A percentile compares a stretch with the other conserved stretches of the same genome.
These are phyloP conservation scores for Lumnitzera littorea DNA, from an alignment of 345 rosid species.

Conservation along the genomic window DNA sequence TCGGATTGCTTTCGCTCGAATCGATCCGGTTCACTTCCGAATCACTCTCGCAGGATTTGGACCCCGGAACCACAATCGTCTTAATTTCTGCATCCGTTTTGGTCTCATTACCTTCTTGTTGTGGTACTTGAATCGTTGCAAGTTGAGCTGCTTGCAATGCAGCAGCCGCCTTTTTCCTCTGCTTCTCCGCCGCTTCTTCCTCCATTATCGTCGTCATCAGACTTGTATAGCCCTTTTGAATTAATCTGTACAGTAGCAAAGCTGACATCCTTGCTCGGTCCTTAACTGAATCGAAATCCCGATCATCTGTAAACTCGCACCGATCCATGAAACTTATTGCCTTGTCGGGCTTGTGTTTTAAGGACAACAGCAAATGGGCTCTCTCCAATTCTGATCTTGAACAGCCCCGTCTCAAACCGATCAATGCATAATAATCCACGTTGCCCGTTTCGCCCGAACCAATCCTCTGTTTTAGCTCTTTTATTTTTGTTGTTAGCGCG, in stretches of 20 bases:
- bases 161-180: slow-evolving; percentile 42
- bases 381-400: slow-evolving; percentile 81
- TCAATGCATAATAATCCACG: slow-evolving; percentile 77
- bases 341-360: slow-evolving; percentile 83
- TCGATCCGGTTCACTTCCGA: slow-evolving; percentile 12
- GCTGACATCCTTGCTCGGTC: slow-evolving; percentile 84
- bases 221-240: slow-evolving; percentile 71
- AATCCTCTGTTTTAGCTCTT: slow-evolving; percentile 59
- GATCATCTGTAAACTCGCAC: slow-evolving; percentile 65
- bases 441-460: slow-evolving; percentile 73
- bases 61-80: not conserved
- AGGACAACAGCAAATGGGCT: slow-evolving; percentile 65
- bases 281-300: slow-evolving; percentile 60
- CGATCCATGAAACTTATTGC: slow-evolving; percentile 63
- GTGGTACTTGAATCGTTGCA: slow-evolving; percentile 41
- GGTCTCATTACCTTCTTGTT: slow-evolving; percentile 14
- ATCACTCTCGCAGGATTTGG: not conserved
- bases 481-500: slow-evolving; percentile 52
- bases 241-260: slow-evolving; percentile 66
- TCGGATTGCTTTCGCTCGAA: slow-evolving; percentile 15
- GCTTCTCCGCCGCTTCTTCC: slow-evolving; percentile 61
- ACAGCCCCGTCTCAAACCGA: slow-evolving; percentile 82
- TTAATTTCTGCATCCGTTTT: slow-evolving; percentile 20
- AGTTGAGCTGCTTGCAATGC: slow-evolving; percentile 35
- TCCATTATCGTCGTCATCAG: slow-evolving; percentile 48